Base-by-base conservation (phyloP, 805 yeast genomes). In the Jamesozyma piceae region DNA sequence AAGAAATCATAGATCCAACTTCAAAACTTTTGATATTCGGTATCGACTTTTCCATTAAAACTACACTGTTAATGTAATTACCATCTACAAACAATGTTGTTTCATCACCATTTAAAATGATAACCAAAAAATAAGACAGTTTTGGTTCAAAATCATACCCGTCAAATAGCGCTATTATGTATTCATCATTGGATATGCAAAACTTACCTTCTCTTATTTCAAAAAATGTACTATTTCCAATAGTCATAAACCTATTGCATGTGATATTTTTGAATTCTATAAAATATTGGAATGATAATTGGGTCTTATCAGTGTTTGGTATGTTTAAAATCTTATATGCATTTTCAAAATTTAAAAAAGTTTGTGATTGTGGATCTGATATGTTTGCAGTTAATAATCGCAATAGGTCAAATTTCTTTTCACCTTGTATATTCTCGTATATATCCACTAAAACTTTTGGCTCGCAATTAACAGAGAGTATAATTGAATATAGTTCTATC, bases 1-100 rank as follows among this genome's bases (percentile, higher is more conserved):
- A 51, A 6, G 62, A 50, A 18, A 57, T 59, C 46, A 63, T 59
- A 2, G 65, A 56, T 8, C 65, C 67, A 24, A 66, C 14, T 30
- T 54, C 60, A n/a, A 65, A 14, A 5, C 28, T 34, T 3, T 48
- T 38, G 14, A 48, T 41, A 19, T 45, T 43, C 3, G 48, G 45
- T 2, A 46, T 33, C 0, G 49, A 21, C 4, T 44, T 46, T 19
- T 47, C 48, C 19, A 53, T 48, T 13, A 59, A 29, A 4, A 53
- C 30, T 10, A 61, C 42, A 11, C 43, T 48, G 35, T 52, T 55
- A 2, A 58, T 39, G 3, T 44, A 41, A 24, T 38, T 35, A 0
- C 60, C 61, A 38, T 60, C 51, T 4, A 58, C 55, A 38, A 39
- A 55, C 2, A 61, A 41, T 4, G 51, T 27, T 27, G 55, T 43